These are phyloP conservation scores for Mitragyna speciosa DNA, from an alignment of 257 asterid species.

Conservation along the genomic window DNA sequence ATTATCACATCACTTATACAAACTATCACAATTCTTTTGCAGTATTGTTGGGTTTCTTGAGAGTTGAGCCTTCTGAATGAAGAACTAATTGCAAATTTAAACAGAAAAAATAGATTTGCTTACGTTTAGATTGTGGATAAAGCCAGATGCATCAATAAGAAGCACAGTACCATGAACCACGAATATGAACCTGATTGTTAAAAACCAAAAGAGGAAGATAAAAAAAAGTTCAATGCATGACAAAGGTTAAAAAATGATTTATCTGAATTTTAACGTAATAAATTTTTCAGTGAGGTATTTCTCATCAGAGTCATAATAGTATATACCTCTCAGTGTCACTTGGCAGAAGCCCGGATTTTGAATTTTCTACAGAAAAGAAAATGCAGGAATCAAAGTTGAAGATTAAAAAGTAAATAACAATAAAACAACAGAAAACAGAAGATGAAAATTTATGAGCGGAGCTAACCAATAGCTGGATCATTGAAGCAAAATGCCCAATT, in stretches of 20 bases:
- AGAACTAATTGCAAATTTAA: constrained; percentile 7
- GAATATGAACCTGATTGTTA: constrained; percentile 61
- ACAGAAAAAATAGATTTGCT: constrained; percentile 16
- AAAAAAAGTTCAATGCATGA: neutral
- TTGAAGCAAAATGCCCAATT: neutral
- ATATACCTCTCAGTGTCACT: constrained; percentile 78
- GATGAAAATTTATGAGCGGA: neutral
- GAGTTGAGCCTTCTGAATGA: neutral
- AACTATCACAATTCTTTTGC: neutral
- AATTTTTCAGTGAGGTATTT: neutral
- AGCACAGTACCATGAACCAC: constrained; percentile 68
- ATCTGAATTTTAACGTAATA: neutral
- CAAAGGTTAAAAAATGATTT: neutral
- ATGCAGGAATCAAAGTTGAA: neutral
- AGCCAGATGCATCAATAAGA: constrained; percentile 48
- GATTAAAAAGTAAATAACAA: neutral
- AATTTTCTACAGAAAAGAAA: constrained; percentile 50
- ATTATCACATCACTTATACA: neutral
- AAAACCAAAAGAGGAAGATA: constrained; percentile 9
- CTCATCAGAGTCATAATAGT: constrained; percentile 1
- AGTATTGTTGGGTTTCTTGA: neutral
- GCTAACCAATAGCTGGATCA: neutral
- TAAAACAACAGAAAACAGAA: neutral
- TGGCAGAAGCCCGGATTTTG: constrained; percentile 74
- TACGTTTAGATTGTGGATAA: constrained; percentile 57